phyloP scores from a whole-genome alignment of 352 stramenopile genomes.

The Phytophthora chlamydospora region DNA sequence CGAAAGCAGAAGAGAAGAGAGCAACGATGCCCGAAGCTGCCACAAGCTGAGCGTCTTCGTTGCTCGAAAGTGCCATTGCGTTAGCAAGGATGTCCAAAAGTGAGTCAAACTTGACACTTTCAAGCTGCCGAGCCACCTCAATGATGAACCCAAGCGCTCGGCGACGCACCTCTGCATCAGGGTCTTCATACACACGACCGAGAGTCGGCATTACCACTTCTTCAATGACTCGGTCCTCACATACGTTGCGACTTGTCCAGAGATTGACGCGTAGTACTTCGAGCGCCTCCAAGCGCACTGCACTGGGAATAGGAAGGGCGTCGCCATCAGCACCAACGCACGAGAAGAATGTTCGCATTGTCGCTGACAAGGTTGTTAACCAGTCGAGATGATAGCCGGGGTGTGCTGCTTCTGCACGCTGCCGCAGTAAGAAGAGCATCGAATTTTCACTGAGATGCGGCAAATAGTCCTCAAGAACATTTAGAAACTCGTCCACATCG shows the following conservation, averaged over 20 bases:
- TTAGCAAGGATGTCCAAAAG: constrained; percentile 82
- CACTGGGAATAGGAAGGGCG: constrained; percentile 38
- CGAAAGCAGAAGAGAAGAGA: constrained; percentile 81
- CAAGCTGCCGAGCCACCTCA: constrained; percentile 70
- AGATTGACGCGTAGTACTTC: constrained; percentile 76
- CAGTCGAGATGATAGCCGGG: constrained; percentile 74
- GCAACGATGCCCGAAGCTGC: constrained; percentile 66
- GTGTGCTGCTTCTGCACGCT: constrained; percentile 67
- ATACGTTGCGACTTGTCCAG: constrained; percentile 78
- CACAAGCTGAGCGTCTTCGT: constrained; percentile 71
- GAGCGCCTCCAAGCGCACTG: constrained; percentile 73
- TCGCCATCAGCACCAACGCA: constrained; percentile 36
- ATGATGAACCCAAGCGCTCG: constrained; percentile 71
- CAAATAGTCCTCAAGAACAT: constrained; percentile 77
- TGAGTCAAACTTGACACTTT: constrained; percentile 82
- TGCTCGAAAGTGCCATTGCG: constrained; percentile 63
- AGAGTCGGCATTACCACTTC: constrained; percentile 81
- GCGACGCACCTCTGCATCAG: constrained; percentile 58
- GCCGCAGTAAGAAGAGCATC: constrained; percentile 62
- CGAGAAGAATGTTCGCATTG: constrained; percentile 75
- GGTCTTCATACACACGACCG: constrained; percentile 73
- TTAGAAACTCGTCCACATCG: constrained; percentile 76
- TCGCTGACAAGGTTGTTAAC: constrained; percentile 57
- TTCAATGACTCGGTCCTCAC: constrained; percentile 86
- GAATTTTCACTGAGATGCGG: constrained; percentile 62